Evolutionary conservation across 495 filamentous ascomycete genomes (phyloP), one percentile per base, ranked within the genome.

Genomic region (Penicillium bialowiezense): DNA sequence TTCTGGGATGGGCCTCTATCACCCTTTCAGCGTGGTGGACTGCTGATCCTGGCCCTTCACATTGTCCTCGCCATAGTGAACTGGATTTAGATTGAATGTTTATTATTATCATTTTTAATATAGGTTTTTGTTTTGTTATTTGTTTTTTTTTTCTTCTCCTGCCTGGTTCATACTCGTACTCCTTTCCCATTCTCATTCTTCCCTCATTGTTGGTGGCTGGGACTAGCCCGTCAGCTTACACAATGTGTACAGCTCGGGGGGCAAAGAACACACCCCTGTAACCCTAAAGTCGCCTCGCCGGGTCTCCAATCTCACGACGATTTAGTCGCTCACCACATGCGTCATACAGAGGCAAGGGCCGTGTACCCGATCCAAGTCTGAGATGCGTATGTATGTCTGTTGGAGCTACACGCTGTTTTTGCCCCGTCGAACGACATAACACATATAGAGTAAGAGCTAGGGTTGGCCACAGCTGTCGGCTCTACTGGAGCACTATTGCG

Each of bases 311-410:
- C 35, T 39, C 44, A 39, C 35, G 41, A 32, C 8, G 14, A 14
- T 24, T 29, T 47, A n/a, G n/a, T n/a, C n/a, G n/a, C 23, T 46
- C 31, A 14, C 43, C 44, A 48, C 45, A 15, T 48, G 45, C 45
- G 45, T 48, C 36, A 48, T 48, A 24, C 1, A 48, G 7, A 40
- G 35, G 45, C 45, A 48, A 48, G 45, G 45, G 36, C 35, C 44
- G 29, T 39, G 24, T 39, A 18, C 18, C 28, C 33, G 23, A 39
- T 32, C 32, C 24, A 24, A 48, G 36, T 48, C 44, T 28, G 44
- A n/a, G n/a, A n/a, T n/a, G n/a, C n/a, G n/a, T n/a, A n/a, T n/a
- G n/a, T n/a, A n/a, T 37, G 15, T 14, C 18, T 43, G 18, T 29
- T 45, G 14, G 5, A 45, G 14, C n/a, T 46, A 9, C 34, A 36